A percentile compares a stretch with the other conserved stretches of the same genome.
Evolutionary conservation across 768 basidiomycete species (phyloP).

Genomic region (Lentinula edodes): DNA sequence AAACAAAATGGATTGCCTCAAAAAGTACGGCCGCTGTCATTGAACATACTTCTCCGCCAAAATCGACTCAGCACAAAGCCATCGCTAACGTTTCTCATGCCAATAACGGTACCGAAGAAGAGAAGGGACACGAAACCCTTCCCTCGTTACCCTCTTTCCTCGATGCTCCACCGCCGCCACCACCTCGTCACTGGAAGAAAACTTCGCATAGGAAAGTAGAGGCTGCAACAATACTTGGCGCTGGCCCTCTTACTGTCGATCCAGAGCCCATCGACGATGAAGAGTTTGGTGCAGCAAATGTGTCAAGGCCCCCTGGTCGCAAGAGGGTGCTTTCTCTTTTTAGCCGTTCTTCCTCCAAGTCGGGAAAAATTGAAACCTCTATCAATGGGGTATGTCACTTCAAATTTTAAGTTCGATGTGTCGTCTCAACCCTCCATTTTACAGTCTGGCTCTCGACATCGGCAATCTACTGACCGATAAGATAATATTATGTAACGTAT

Average conservation of each 20-base stretch:
- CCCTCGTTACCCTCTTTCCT: neutral
- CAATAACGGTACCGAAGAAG: neutral
- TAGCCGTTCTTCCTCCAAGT: conserved; percentile 9
- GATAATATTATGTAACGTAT: too few relatives aligned
- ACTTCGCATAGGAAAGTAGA: conserved; percentile 22
- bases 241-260: conserved; percentile 32
- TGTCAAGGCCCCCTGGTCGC: conserved; percentile 19
- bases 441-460: neutral
- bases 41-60: conserved; percentile 23
- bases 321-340: conserved; percentile 22
- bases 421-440: neutral
- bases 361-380: neutral
- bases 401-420: neutral
- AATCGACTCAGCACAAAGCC: conserved; percentile 1
- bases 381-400: neutral
- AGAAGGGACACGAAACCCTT: neutral
- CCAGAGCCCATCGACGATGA: conserved; percentile 28
- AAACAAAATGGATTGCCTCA: conserved; percentile 63
- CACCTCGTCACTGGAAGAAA: conserved; percentile 19
- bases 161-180: conserved; percentile 6
- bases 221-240: conserved; percentile 19
- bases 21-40: conserved; percentile 30
- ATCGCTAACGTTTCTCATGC: neutral
- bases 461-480: conserved; percentile 35
- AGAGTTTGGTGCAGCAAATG: conserved; percentile 7